A percentile compares a stretch with the other conserved stretches of the same genome.
These are phyloP conservation scores for Kickxella alabastrina DNA, from an alignment of 192 early-diverging fungal genomes.

Conservation along the genomic window DNA sequence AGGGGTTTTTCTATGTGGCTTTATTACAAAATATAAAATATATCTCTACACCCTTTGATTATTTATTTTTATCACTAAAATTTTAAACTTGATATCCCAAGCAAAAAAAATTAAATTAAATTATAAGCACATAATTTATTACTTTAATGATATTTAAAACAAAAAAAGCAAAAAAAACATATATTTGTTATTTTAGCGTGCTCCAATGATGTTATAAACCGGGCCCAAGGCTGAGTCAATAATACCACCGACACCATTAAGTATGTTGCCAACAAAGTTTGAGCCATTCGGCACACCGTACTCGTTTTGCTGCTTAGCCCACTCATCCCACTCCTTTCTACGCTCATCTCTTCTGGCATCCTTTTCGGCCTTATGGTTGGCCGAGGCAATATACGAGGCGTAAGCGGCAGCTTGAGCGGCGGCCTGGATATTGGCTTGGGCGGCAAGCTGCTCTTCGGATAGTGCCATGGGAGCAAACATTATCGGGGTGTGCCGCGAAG, in stretches of 20 bases:
- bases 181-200: slow-evolving; percentile 5
- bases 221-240: slow-evolving; percentile 50
- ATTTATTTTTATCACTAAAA: no score
- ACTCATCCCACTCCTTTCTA: slow-evolving; percentile 44
- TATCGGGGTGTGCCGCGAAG: no score
- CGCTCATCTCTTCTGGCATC: slow-evolving; percentile 41
- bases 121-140: no score
- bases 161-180: neutral
- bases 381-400: neutral
- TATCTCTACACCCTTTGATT: no score
- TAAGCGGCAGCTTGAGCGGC: no score
- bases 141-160: no score
- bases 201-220: slow-evolving; percentile 33
- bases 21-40: no score
- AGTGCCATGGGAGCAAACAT: no score
- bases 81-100: neutral
- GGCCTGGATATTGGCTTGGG: no score
- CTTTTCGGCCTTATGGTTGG: slow-evolving; percentile 14
- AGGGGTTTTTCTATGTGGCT: no score
- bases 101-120: no score
- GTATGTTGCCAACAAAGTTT: slow-evolving; percentile 38
- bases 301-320: slow-evolving; percentile 32
- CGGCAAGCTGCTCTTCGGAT: no score
- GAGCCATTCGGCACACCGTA: slow-evolving; percentile 43
- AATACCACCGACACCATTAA: slow-evolving; percentile 48